Evolutionary conservation across 2,329 filamentous ascomycete genomes (phyloP), one percentile per base, ranked within the genome.

Genomic region (Trichophyton mentagrophytes): DNA sequence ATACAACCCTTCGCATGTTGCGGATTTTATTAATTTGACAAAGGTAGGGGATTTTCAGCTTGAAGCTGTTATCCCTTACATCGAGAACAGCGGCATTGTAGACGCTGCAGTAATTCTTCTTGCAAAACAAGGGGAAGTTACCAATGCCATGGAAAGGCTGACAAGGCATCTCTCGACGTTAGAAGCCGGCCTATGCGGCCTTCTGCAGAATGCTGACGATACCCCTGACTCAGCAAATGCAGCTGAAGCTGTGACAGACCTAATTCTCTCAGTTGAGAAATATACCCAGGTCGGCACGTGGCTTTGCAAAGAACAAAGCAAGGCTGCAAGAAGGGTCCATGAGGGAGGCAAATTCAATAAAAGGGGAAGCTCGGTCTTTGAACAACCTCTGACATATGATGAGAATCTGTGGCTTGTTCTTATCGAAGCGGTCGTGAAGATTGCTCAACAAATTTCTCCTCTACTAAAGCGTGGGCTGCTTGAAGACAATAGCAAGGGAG

Each of bases 251-350:
- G 83, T 87, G 0, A 82, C 87, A 61, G 87, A 91, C 61, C 79
- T 96, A 1, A 79, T 96, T 3, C 82, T 84, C 61, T 85, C 87
- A 0, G 76, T 99, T 17, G 86, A 95, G 63, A 96, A 95, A 71
- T 97, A 96, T 73, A 85, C 87, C 1, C 86, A 90, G 65, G 89
- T 99, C 1, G 93, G 95, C 13, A 92, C 95, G 58, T 99, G 93
- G 93, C 78, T 99, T 11, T 97, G 93, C 67, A 89, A 95, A 73
- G 85, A 87, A 1, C 90, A 96, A 70, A 89, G 84, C 57, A 88
- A 87, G 68, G 82, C 80, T 0, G 79, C 76, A 62, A 70, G 71
- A 57, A 68, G 68, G 33, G 66, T 68, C 11, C 68, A 68, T 17
- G 61, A 65, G 9, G 63, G 65, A 49, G 69, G 65, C 61, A 69